Conservation (phyloP, 108 stramenopile species). For the Cylindrotheca closterium region DNA sequence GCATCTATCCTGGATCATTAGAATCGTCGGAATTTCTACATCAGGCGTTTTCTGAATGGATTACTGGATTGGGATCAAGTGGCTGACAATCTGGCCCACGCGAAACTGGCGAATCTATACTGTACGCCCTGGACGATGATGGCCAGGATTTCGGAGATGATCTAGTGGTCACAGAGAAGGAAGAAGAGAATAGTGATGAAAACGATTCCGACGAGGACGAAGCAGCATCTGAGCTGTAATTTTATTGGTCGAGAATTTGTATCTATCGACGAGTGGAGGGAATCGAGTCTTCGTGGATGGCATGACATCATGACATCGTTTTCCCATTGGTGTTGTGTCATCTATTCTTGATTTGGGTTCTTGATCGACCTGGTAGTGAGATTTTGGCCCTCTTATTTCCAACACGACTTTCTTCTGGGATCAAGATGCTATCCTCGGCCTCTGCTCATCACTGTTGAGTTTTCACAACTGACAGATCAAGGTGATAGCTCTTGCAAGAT, state of each 20-base stretch:
- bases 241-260: no score
- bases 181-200: slow-evolving; percentile 1
- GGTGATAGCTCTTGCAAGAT: no score
- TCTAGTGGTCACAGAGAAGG: background rate
- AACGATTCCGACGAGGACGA: background rate
- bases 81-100: slow-evolving; percentile 39
- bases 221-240: background rate
- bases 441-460: no score
- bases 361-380: background rate
- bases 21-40: slow-evolving; percentile 77
- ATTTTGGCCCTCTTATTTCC: background rate
- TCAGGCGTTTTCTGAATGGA: slow-evolving; percentile 60
- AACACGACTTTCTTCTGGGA: no score
- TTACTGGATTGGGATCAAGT: slow-evolving; percentile 61
- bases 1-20: slow-evolving; percentile 94
- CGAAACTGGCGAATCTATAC: slow-evolving; percentile 11
- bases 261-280: no score
- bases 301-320: no score
- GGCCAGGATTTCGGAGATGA: background rate
- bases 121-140: background rate
- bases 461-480: no score
- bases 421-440: no score
- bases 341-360: background rate
- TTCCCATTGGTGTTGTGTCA: background rate
- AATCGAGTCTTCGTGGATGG: no score